These are phyloP conservation scores for Pyrus betulifolia DNA, from an alignment of 306 rosid species.

Conservation along the genomic window DNA sequence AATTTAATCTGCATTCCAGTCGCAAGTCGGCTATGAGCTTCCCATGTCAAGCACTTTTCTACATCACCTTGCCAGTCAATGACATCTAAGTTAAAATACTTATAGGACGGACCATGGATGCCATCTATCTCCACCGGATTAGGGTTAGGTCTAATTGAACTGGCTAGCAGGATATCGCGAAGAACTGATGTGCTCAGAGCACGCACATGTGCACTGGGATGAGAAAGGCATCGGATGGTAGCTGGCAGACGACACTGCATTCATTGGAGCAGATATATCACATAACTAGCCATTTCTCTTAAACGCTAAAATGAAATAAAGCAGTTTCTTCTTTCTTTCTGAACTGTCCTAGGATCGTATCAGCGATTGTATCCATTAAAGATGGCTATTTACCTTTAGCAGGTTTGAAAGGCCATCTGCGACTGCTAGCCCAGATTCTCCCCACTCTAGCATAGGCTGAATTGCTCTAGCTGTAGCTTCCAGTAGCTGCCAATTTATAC, in stretches of 20 bases:
- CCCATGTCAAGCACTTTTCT: slow-evolving; percentile 83
- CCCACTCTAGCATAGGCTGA: slow-evolving; percentile 73
- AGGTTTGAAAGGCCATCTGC: slow-evolving; percentile 93
- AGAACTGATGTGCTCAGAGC: slow-evolving; percentile 87
- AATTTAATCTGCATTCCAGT: slow-evolving; percentile 52
- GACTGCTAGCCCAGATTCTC: slow-evolving; percentile 85
- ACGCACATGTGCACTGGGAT: slow-evolving; percentile 87
- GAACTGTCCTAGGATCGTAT: not conserved
- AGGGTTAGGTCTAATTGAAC: slow-evolving; percentile 42
- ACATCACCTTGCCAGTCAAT: slow-evolving; percentile 77
- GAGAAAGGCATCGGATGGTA: slow-evolving; percentile 73
- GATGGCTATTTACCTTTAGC: slow-evolving; percentile 48
- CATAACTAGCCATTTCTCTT: not conserved
- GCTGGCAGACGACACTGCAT: slow-evolving; percentile 89
- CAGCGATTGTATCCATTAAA: not conserved
- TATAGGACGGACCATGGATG: slow-evolving; percentile 35
- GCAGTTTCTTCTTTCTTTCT: not conserved
- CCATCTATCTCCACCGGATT: slow-evolving; percentile 43
- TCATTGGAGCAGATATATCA: slow-evolving; percentile 5
- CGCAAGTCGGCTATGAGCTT: slow-evolving; percentile 75
- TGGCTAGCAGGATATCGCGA: slow-evolving; percentile 65
- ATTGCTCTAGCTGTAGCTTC: slow-evolving; percentile 94
- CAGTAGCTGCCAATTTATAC: slow-evolving; percentile 47
- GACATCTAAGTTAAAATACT: slow-evolving; percentile 46
- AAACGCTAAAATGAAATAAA: not conserved